Base-by-base conservation (phyloP, 139 green algal genomes). In the Pseudopediastrum boryanum region DNA sequence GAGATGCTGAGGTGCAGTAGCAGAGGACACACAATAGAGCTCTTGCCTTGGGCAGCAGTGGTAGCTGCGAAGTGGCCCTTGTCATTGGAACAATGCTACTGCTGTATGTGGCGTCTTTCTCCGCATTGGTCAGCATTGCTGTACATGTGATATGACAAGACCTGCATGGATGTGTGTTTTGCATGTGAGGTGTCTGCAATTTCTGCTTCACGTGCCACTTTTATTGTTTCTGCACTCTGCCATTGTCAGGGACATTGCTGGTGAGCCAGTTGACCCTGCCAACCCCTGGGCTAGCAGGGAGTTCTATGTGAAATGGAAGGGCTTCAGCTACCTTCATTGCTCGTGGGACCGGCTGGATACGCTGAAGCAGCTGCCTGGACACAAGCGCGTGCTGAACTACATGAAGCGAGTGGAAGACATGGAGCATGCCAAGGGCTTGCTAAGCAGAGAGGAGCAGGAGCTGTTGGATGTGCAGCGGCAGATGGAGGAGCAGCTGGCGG, bases 341-440 rank as follows among this genome's bases (percentile, higher is more conserved):
- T 87, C 80, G 52, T 98, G 95, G 95, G 91, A 97, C 43, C 67
- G 44, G 5, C 78, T 84, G 0, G 64, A 71, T 0, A 85, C 82
- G 0, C 90, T 98, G 46, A 76, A 65, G 42, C 72, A 88, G 75
- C 84, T 96, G 77, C 63, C 68, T 0, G 95, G 95, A 29, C 95
- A 88, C 92, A 98, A 98, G 91, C 90, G 94, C 7, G 86, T 98
- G 10, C 36, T 90, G 36, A 98, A 98, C 87, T 98, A 98, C 91
- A 96, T 95, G 42, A 91, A 88, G 66, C 88, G 83, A 56, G 66
- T 87, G 41, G 85, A 98, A 23, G 85, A 93, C 23, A 38, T 85
- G 62, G 79, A 88, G 82, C 83, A 77, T 19, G 23, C 38, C 0
- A 42, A 73, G 0, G 27, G 33, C 13, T 68, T 59, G 9, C 48